Base-by-base conservation (phyloP, 2,329 filamentous ascomycete genomes). In the Sporothrix inflata region DNA sequence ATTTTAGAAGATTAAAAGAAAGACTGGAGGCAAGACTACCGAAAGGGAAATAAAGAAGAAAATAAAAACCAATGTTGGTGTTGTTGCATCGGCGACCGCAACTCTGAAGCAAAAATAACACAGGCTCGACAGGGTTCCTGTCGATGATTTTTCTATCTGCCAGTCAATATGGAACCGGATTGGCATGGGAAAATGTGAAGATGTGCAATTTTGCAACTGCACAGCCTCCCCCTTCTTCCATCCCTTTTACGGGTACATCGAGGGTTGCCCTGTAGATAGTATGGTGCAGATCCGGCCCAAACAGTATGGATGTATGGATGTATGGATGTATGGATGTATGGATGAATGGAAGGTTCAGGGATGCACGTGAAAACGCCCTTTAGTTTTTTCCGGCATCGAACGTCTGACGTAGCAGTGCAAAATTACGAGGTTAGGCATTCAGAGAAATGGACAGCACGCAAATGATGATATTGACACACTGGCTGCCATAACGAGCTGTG, bases 161-260 rank as follows among this genome's bases (percentile, higher is more conserved):
- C 38, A 65, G 60, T 27, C 63, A 49, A 24, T 68, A 24, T 51
- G 40, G 45, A 68, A 38, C 65, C 24, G 38, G 30, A 68, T 53
- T 40, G 45, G 27, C 19, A 53, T 67, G 65, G 45, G 21, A 30
- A 24, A 40, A 53, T 53, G 63, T 49, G 42, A 49, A 34, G 42
- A 66, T 49, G 42, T 49, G 63, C 42, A 49, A 65, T 40, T 53
- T 68, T 49, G 69, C 42, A 42, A 51, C 69, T 40, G 57, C 69
- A 71, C 69, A 71, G 69, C 69, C 69, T 65, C 69, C 69, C 69
- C 69, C 69, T 71, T 65, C 34, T 21, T 61, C 42, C 42, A 49
- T 27, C 12, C 9, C 9, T 16, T 42, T 21, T 27, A 45, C 12
- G 11, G 24, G 9, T 19, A 65, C n/a, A 21, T 14, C 38, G 38